Base-by-base conservation (phyloP, 2,329 filamentous ascomycete species). In the Herpotrichia juniperi region DNA sequence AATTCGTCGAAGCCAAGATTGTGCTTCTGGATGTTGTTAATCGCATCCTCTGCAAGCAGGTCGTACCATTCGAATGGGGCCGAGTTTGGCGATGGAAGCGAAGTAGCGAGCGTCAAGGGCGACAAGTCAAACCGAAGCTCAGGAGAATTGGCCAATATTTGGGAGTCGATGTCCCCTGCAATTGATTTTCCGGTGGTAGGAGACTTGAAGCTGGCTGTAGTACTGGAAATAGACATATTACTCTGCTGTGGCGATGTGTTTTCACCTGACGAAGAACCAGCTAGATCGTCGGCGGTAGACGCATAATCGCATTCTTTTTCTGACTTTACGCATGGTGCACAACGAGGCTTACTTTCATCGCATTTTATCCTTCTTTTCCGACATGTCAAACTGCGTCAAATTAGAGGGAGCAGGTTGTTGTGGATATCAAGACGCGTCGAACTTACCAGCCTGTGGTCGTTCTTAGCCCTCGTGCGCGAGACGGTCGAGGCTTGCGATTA, bases 1-100 rank as follows among this genome's bases (percentile, higher is more conserved):
- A 56, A 57, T 28, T 62, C 51, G 22, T 69, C 62, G 14, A 71
- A 63, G 14, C 73, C 69, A 19, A 71, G 53, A 19, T 72, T 71
- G 46, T 70, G 67, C 42, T 68, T 71, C 31, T 67, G 61, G 42
- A 71, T 70, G 42, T 69, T 71, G 46, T 70, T 70, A 30, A 72
- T 68, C 5, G 76, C 76, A 57, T 79, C 77, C 42, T 75, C 74
- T 35, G 76, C 77, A 48, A 79, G 68, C 4, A 81, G 62, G 42
- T 79, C 78, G 54, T 80, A 80, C 76, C 78, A 81, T 54, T 77
- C 74, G 44, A 79, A 61, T 4, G 78, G 77, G n/a, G 77, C 78
- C 12, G 74, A 70, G 39, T 78, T 74, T 12, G 73, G 67, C n/a
- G 72, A 72, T 11, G 72, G 73, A 6, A 74, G 59, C 2, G 74